phyloP scores from a whole-genome alignment of 352 stramenopile species.

The Phytopythium sindhum region DNA sequence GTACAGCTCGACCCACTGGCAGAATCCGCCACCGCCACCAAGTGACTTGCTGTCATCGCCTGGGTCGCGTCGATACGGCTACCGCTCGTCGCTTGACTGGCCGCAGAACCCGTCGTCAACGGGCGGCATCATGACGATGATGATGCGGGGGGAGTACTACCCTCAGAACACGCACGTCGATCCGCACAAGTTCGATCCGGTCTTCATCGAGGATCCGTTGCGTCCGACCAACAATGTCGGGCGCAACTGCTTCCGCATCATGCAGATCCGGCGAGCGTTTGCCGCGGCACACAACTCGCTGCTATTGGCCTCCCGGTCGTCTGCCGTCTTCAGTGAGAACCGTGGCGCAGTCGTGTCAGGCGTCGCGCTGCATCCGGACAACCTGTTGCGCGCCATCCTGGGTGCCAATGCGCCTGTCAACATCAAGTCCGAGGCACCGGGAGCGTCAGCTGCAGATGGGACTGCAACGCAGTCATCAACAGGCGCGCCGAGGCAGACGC shows the following conservation, averaged over 20 bases:
- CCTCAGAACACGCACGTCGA: conserved; percentile 57
- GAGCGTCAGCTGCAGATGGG: background rate
- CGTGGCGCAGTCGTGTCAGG: conserved; percentile 53
- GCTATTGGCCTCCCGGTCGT: conserved; percentile 53
- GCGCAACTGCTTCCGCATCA: conserved; percentile 95
- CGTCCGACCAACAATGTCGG: conserved; percentile 94
- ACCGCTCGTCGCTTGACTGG: conserved; percentile 65
- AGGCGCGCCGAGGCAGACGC: conserved; percentile 1
- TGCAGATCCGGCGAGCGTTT: conserved; percentile 81
- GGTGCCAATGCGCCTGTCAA: conserved; percentile 52
- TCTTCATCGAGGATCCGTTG: conserved; percentile 95
- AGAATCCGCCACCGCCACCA: conserved; percentile 50
- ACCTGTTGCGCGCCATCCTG: conserved; percentile 73
- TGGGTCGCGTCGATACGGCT: conserved; percentile 60
- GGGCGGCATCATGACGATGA: conserved; percentile 31
- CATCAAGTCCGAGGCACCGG: conserved; percentile 34
- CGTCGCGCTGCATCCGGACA: conserved; percentile 73
- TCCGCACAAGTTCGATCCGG: conserved; percentile 90
- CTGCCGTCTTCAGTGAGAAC: conserved; percentile 52
- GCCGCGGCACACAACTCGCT: conserved; percentile 68
- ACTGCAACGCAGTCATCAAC: background rate
- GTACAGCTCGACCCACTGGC: conserved; percentile 57
- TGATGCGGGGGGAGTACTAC: conserved; percentile 30
- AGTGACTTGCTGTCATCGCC: conserved; percentile 54
- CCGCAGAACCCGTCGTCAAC: conserved; percentile 29